Evolutionary conservation across 139 green algal genomes (phyloP).

Genomic region (Nannochloris sp.): DNA sequence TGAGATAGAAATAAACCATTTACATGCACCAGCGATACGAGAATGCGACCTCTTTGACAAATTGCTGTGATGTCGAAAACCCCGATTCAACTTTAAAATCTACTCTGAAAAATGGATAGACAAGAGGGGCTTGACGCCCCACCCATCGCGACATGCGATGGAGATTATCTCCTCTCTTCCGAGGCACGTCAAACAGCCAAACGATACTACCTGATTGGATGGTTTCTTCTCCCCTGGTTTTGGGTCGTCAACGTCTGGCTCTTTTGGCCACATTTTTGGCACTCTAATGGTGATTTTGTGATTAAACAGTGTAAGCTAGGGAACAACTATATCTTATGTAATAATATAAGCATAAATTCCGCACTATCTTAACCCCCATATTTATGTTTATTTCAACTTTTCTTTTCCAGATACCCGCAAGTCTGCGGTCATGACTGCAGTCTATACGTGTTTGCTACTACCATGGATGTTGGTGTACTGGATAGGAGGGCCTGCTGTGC

Average conservation of each 20-base stretch:
- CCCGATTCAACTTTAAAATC: no score
- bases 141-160: constrained; percentile 11
- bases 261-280: constrained; percentile 49
- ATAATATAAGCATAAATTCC: not conserved
- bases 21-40: no score
- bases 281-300: not conserved
- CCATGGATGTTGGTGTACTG: constrained; percentile 53
- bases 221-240: constrained; percentile 43
- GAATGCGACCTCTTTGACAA: no score
- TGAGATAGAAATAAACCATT: no score
- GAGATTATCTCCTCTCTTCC: not conserved
- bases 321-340: not conserved
- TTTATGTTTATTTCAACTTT: not conserved
- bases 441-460: constrained; percentile 30
- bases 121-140: constrained; percentile 9
- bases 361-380: not conserved
- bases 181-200: constrained; percentile 2
- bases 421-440: constrained; percentile 30
- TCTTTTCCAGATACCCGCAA: constrained; percentile 37
- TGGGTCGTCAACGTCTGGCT: constrained; percentile 59
- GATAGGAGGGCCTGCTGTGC: constrained; percentile 18
- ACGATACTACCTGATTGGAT: constrained; percentile 41
- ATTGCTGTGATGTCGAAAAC: no score
- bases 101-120: no score
- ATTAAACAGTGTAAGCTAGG: not conserved